Percentiles rank a stretch among this genome's conserved stretches.
Evolutionary conservation across 257 asterid species (phyloP).

Genomic region (Nicotiana otophora): DNA sequence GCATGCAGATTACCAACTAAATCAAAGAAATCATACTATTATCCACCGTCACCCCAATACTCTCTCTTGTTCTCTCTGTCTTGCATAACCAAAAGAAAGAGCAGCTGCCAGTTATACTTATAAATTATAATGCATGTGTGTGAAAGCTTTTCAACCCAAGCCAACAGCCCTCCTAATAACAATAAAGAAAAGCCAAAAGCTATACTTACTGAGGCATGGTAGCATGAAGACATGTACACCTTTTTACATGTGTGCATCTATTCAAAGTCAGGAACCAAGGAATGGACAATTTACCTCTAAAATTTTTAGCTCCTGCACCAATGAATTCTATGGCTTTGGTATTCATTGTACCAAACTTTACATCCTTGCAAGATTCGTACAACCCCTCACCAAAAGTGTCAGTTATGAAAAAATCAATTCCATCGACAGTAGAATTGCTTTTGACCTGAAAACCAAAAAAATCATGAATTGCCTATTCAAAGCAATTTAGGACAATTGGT

Average conservation of each 20-base stretch:
- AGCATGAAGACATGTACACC: not conserved
- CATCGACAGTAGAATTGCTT: conserved; percentile 62
- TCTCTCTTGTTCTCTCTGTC: not conserved
- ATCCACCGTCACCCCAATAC: not conserved
- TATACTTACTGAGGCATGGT: not conserved
- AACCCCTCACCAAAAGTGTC: conserved; percentile 76
- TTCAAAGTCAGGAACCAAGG: not conserved
- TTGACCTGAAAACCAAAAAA: conserved; percentile 48
- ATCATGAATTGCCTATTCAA: not conserved
- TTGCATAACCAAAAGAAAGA: not conserved
- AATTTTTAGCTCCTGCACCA: conserved; percentile 92
- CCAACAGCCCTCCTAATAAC: not conserved
- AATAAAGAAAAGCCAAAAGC: not conserved
- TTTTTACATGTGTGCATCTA: not conserved
- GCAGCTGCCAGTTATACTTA: not conserved
- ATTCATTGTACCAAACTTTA: conserved; percentile 93
- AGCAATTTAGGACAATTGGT: not conserved
- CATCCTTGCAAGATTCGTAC: conserved; percentile 96
- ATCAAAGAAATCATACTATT: not conserved
- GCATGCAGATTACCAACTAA: not conserved
- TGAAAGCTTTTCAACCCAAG: not conserved
- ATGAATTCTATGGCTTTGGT: conserved; percentile 92
- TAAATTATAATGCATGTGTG: too few species aligned
- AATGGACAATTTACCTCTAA: conserved; percentile 45
- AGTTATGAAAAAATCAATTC: conserved; percentile 66